Evolutionary conservation across 2,329 filamentous ascomycete species (phyloP), one percentile per base, ranked within the genome.

Genomic region (Didymella segeticola): DNA sequence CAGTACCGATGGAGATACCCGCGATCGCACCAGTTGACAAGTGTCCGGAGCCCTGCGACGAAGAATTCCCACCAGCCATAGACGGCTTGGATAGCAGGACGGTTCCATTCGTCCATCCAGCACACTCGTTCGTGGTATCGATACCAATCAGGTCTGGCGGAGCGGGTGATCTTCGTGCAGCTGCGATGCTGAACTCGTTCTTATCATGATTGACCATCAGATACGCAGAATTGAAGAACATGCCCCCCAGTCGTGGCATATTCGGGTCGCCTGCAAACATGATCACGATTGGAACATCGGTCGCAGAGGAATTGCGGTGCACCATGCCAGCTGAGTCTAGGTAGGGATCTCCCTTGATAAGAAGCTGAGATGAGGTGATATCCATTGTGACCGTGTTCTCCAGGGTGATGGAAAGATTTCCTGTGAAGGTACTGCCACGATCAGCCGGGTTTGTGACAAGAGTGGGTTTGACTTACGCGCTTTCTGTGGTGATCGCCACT

Each of bases 161-260:
- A 1, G 45, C 43, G n/a, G 45, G 17, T 20, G 46, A 36, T 8
- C 36, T 15, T 26, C 15, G 33, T 14, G 47, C 45, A 19, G 22
- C n/a, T 11, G 54, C 26, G 39, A 57, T 52, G 5, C 37, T 52
- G 33, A 57, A 57, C 34, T 49, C 39, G 12, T 41, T 30, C 39
- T 53, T 53, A 33, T 57, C 54, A 30, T 53, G 48, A 27, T 57
- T 53, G 38, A 53, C 54, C 26, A 43, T 42, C 11, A 57, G 33
- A 14, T 49, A 48, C 19, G 54, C 54, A 10, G 43, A 31, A 11
- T 38, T 42, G 41, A 57, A 57, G 27, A 57, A 57, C 45, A 53
- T 41, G 26, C 48, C 54, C 11, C 54, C 54, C n/a, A 57, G 31
- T 9, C 54, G 38, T 10, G 54, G 48, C 45, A 53, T 53, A 23